A percentile compares a stretch with the other conserved stretches of the same genome.
Evolutionary conservation across 202 grass and related monocot genomes (phyloP).

Genomic region (Carex arenaria): DNA sequence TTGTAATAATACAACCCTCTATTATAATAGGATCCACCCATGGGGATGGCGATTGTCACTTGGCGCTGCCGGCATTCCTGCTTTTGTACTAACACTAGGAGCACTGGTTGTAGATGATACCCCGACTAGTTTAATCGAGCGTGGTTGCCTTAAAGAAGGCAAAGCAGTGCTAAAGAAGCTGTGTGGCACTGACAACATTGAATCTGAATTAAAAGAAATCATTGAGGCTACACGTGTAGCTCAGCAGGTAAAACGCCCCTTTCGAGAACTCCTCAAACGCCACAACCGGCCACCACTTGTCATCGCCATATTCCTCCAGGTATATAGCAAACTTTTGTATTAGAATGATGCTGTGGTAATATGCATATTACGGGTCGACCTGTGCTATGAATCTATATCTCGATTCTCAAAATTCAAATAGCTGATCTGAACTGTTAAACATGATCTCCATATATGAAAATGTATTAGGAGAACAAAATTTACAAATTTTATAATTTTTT

Average conservation of each 20-base stretch:
- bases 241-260: slow-evolving; percentile 18
- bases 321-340: slow-evolving; percentile 5
- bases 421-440: too few species aligned
- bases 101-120: slow-evolving; percentile 22
- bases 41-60: slow-evolving; percentile 30
- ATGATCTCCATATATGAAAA: too few species aligned
- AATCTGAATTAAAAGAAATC: slow-evolving; percentile 26
- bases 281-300: slow-evolving; percentile 23
- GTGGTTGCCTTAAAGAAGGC: slow-evolving; percentile 25
- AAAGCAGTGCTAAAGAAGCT: slow-evolving; percentile 19
- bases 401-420: too few species aligned
- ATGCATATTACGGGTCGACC: too few species aligned
- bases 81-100: slow-evolving; percentile 21
- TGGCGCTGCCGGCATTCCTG: slow-evolving; percentile 8
- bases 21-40: slow-evolving; percentile 26
- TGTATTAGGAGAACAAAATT: too few species aligned
- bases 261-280: slow-evolving; percentile 12
- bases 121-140: slow-evolving; percentile 23
- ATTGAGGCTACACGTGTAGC: slow-evolving; percentile 18
- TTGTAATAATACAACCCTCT: not conserved
- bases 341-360: not conserved
- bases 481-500: too few species aligned
- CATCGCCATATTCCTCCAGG: slow-evolving; percentile 30
- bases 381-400: too few species aligned
- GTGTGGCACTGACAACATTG: slow-evolving; percentile 23